Evolutionary conservation across 2,329 filamentous ascomycete species (phyloP).

Genomic region (Neophaeococcomyces aloes): DNA sequence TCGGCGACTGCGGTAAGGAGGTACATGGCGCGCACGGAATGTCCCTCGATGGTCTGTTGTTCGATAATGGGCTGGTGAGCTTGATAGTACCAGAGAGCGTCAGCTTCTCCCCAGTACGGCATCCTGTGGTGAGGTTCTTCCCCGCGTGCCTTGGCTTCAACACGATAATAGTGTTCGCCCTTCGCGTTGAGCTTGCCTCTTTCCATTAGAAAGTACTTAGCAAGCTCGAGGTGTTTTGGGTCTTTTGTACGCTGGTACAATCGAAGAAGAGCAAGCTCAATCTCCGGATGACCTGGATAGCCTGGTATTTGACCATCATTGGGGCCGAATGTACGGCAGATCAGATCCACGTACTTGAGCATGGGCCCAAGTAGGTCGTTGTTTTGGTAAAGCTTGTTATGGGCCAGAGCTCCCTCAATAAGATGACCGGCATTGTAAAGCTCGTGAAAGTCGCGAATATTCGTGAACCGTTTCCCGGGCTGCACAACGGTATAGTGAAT

Average conservation of each 20-base stretch:
- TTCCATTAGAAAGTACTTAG: slow-evolving; percentile 48
- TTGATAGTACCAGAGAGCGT: slow-evolving; percentile 42
- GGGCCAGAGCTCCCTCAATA: slow-evolving; percentile 50
- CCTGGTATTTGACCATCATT: slow-evolving; percentile 42
- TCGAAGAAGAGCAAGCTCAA: slow-evolving; percentile 41
- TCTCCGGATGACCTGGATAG: slow-evolving; percentile 52
- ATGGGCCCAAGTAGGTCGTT: slow-evolving; percentile 43
- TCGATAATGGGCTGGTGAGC: slow-evolving; percentile 46
- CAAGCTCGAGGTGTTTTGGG: slow-evolving; percentile 36
- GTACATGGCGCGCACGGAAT: slow-evolving; percentile 52
- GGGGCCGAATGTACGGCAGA: slow-evolving; percentile 44
- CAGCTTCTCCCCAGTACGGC: slow-evolving; percentile 24
- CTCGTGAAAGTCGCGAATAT: slow-evolving; percentile 53
- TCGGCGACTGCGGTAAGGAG: slow-evolving; percentile 50
- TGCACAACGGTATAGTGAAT: slow-evolving; percentile 53
- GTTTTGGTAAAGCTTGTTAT: slow-evolving; percentile 44
- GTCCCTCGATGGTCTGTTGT: slow-evolving; percentile 47
- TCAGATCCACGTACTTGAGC: slow-evolving; percentile 44
- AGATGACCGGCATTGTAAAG: slow-evolving; percentile 54
- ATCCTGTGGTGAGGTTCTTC: slow-evolving; percentile 41
- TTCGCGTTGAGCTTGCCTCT: slow-evolving; percentile 43
- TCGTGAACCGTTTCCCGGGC: slow-evolving; percentile 45
- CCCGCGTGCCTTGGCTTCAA: slow-evolving; percentile 42
- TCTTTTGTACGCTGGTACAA: slow-evolving; percentile 34
- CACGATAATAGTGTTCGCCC: slow-evolving; percentile 45